phyloP scores from a whole-genome alignment of 345 rosid species.

The Salix suchowensis region DNA sequence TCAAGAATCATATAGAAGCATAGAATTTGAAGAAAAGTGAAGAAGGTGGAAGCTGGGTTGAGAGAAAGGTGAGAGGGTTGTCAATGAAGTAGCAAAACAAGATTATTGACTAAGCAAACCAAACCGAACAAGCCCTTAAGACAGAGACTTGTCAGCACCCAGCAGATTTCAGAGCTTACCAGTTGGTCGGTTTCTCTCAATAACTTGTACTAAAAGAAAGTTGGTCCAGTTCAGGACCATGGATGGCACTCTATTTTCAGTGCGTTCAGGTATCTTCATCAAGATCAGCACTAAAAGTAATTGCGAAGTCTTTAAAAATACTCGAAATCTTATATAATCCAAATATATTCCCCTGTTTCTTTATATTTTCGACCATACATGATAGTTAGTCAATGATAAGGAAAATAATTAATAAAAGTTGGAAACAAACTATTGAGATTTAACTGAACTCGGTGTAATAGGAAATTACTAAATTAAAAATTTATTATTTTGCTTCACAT shows the following conservation, averaged over 20 bases:
- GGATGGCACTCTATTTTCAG: neutral
- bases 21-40: neutral
- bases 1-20: neutral
- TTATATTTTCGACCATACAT: neutral
- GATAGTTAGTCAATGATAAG: neutral
- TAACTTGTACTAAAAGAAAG: neutral
- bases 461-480: neutral
- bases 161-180: neutral
- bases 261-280: neutral
- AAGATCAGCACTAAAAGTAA: neutral
- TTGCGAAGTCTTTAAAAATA: neutral
- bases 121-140: neutral
- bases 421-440: neutral
- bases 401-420: neutral
- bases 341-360: neutral
- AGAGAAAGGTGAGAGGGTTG: constrained; percentile 11
- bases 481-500: neutral
- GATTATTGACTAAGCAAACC: constrained; percentile 25
- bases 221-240: neutral
- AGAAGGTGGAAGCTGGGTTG: constrained; percentile 18
- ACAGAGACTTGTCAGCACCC: constrained; percentile 9
- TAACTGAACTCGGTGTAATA: neutral
- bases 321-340: neutral
- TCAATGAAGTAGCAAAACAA: constrained; percentile 3
- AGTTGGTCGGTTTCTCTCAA: constrained; percentile 4